Conservation (phyloP, 192 early-diverging fungal genomes). For the Linderina pennispora region DNA sequence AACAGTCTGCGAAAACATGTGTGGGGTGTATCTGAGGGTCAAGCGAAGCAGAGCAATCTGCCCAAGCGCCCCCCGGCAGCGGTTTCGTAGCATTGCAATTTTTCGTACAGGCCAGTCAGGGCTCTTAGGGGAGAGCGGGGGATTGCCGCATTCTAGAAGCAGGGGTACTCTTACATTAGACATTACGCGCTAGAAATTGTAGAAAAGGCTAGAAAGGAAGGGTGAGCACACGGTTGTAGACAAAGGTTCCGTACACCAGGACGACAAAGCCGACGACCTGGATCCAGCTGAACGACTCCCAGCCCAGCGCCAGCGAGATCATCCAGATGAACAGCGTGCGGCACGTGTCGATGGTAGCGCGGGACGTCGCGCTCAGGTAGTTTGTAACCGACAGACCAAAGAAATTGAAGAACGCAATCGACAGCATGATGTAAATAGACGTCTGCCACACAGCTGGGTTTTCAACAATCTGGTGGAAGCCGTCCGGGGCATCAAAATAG, state of each 20-base stretch:
- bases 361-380: conserved; percentile 78
- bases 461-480: conserved; percentile 63
- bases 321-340: conserved; percentile 96
- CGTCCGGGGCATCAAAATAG: conserved; percentile 75
- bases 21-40: too few species aligned
- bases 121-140: too few species aligned
- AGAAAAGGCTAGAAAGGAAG: conserved; percentile 48
- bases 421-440: conserved; percentile 77
- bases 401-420: conserved; percentile 95
- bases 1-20: too few species aligned
- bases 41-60: too few species aligned
- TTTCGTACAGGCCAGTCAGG: too few species aligned
- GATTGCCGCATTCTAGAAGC: too few species aligned
- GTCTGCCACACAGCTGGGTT: conserved; percentile 61
- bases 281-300: conserved; percentile 87
- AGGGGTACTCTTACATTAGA: too few species aligned
- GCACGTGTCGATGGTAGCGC: conserved; percentile 95
- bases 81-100: too few species aligned
- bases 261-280: conserved; percentile 85
- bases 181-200: too few species aligned
- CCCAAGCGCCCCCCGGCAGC: too few species aligned
- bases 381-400: conserved; percentile 89
- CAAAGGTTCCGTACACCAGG: conserved; percentile 77
- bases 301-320: conserved; percentile 81
- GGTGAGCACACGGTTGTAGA: conserved; percentile 79